Base-by-base conservation (phyloP, 176 grass and related monocot genomes). In the Aegilops longissima region DNA sequence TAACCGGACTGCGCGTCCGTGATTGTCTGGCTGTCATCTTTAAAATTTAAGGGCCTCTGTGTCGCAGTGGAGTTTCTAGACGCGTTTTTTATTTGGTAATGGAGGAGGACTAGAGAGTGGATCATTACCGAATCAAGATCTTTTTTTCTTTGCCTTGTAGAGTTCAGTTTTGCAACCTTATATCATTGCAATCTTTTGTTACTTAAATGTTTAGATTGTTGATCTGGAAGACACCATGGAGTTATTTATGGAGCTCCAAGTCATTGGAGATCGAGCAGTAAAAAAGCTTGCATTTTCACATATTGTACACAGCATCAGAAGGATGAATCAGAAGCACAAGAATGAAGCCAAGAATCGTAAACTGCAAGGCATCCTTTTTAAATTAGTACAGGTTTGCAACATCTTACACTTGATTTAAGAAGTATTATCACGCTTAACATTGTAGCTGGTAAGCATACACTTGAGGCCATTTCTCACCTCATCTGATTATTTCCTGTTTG, bases 251-350 rank as follows among this genome's bases (percentile, higher is more conserved):
- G 94, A 96, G 27, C 97, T 98, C 83, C 97, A 98, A 89, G 83
- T 94, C 78, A 89, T 96, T 61, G 97, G 92, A 64, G 97, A 96
- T 11, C 87, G 90, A 45, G 79, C 90, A 71, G 79, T 98, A 36
- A 98, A 91, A 91, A 96, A 98, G 61, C 80, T 98, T 49, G 87
- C 92, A 65, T 96, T 98, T 87, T 98, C 90, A 2, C 97, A 98
- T 93, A 80, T 94, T 66, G 80, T 98, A 49, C 94, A 96, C 71
- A 94, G 87, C 76, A 94, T 96, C 72, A 90, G 92, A 52, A 93
- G 97, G 49, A 96, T 98, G 97, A 98, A 98, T 77, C 92, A 96
- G 78, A 98, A 93, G 71, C 92, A 94, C 68, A 98, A 96, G 83
- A 96, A 98, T 81, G 92, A 93, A 80, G 34, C 76, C 82, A 90